Base-by-base conservation (phyloP, 2,329 filamentous ascomycete genomes). In the Calonectria multiphialidica region DNA sequence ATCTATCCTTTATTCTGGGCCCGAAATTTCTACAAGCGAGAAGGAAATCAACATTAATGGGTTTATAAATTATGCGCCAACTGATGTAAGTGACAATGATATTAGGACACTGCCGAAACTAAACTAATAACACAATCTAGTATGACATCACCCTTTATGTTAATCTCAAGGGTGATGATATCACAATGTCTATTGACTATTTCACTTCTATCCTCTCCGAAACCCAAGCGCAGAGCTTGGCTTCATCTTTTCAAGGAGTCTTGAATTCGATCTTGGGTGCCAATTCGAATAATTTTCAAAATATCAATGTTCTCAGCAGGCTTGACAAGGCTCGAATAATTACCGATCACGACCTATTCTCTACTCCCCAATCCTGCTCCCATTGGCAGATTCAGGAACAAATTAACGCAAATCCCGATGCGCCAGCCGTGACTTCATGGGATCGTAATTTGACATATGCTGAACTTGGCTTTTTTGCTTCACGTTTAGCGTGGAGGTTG, bases 351-450 rank as follows among this genome's bases (percentile, higher is more conserved):
- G 62, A 65, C 10, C 33, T 65, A 40, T 65, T 37, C 47, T 16
- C 33, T 28, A 8, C 33, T 21, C 44, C 35, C 18, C 30, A 42
- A n/a, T 65, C 62, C 16, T 65, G 62, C 23, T 65, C 62, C 3
- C 62, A 65, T 16, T 65, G 62, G 62, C 45, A 65, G 45, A 65
- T 65, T 13, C 62, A 65, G 21, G 7, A 53, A 18, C 62, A 65
- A 16, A 53, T 65, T 12, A 21, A 65, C 25, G 9, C 45, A n/a
- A 53, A 35, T 21, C 62, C 62, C 2, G n/a, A 28, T n/a, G 62
- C 62, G 12, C 45, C 45, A 6, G 62, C 62, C 23, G 21, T 65
- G 0, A 53, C 53, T 23, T 42, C 62, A 8, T 65, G 62, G 62
- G 62, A 65, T 25, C 62, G 62, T 28, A 33, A 65, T 23, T 42